phyloP scores from a whole-genome alignment of 192 early-diverging fungal species.

The Backusella luteola region DNA sequence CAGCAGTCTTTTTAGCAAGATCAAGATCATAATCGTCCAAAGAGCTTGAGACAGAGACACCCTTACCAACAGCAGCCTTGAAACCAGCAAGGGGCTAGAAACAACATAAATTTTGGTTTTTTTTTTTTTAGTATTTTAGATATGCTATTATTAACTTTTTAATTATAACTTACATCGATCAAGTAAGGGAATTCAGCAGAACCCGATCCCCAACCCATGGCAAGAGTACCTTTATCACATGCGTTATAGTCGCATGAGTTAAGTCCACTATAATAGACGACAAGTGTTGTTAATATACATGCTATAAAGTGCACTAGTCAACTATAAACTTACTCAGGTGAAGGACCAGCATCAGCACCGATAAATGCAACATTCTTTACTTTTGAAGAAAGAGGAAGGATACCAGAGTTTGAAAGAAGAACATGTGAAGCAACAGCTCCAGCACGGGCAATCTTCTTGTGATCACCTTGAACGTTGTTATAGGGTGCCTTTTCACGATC shows the following conservation, averaged over 20 bases:
- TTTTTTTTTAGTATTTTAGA: neutral
- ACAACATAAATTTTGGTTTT: neutral
- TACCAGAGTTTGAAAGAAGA: conserved; percentile 12
- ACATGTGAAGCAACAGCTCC: conserved; percentile 22
- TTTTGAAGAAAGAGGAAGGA: conserved; percentile 12
- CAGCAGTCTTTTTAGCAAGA: conserved; percentile 18
- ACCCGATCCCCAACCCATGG: conserved; percentile 28
- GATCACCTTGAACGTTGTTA: conserved; percentile 15
- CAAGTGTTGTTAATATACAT: neutral
- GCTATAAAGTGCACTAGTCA: neutral
- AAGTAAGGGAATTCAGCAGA: conserved; percentile 25
- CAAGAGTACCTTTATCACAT: conserved; percentile 14
- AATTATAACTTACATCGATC: conserved; percentile 20
- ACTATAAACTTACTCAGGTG: conserved; percentile 11
- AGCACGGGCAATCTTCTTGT: conserved; percentile 6
- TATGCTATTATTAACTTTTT: neutral
- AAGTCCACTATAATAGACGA: conserved; percentile 9
- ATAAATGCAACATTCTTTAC: conserved; percentile 26
- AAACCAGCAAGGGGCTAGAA: conserved; percentile 29
- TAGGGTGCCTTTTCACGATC: neutral
- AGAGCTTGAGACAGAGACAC: conserved; percentile 11
- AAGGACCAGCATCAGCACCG: conserved; percentile 23
- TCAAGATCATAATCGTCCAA: conserved; percentile 9
- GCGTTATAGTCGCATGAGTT: conserved; percentile 14
- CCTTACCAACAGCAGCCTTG: conserved; percentile 8